Evolutionary conservation across 2,329 filamentous ascomycete genomes (phyloP).

Genomic region (Phialocephala subalpina): DNA sequence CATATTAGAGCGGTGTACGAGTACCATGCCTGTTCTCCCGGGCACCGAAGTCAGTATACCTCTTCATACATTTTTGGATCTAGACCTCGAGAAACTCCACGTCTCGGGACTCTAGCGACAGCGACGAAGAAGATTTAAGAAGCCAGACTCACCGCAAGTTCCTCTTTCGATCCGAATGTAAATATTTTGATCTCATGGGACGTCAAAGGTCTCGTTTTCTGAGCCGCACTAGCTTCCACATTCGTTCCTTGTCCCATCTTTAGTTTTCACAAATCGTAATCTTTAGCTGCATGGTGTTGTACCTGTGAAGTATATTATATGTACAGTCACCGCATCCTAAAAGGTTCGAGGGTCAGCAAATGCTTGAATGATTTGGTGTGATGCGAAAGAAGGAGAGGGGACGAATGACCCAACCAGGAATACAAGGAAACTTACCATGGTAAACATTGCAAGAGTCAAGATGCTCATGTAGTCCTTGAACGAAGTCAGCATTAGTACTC

Average conservation of each 20-base stretch:
- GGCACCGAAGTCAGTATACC: neutral
- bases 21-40: conserved; percentile 38
- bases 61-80: neutral
- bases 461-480: conserved; percentile 23
- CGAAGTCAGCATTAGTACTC: neutral
- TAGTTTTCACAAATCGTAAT: neutral
- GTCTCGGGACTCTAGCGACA: neutral
- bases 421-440: conserved; percentile 15
- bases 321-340: neutral
- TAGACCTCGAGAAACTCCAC: neutral
- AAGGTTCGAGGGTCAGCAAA: too few species aligned
- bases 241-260: conserved; percentile 31
- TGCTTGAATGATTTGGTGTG: neutral
- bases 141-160: conserved; percentile 44
- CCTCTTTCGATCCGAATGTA: conserved; percentile 25
- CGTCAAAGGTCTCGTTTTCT: conserved; percentile 21
- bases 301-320: neutral
- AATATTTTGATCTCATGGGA: conserved; percentile 19
- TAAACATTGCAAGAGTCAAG: conserved; percentile 25
- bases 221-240: conserved; percentile 25
- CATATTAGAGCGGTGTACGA: conserved; percentile 49
- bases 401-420: neutral
- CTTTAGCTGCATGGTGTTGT: too few species aligned
- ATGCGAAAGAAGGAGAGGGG: neutral
- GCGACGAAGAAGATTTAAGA: neutral